phyloP scores from a whole-genome alignment of 2,329 filamentous ascomycete genomes.

The Mycogone perniciosa region DNA sequence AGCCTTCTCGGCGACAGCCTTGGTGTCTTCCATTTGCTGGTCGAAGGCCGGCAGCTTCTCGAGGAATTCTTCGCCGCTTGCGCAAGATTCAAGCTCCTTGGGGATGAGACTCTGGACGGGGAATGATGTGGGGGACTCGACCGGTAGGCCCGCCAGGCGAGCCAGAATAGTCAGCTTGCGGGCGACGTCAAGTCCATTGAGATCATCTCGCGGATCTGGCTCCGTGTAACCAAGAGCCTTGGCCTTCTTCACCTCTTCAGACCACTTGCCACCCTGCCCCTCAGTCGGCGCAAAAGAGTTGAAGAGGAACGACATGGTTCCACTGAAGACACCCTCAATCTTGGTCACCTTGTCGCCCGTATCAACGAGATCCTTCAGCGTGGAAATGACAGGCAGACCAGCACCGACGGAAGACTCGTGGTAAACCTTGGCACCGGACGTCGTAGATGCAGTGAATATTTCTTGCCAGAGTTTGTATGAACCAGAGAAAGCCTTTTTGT shows the following conservation, averaged over 20 bases:
- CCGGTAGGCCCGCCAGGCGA: conserved; percentile 71
- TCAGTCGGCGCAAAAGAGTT: conserved; percentile 87
- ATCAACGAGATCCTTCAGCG: conserved; percentile 85
- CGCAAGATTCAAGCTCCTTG: conserved; percentile 69
- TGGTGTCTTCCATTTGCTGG: conserved; percentile 80
- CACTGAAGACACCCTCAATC: conserved; percentile 96
- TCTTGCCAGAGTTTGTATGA: conserved; percentile 75
- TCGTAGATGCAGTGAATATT: conserved; percentile 70
- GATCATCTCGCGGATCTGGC: conserved; percentile 77
- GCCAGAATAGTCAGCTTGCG: conserved; percentile 93
- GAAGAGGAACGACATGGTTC: conserved; percentile 97
- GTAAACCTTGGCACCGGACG: conserved; percentile 74
- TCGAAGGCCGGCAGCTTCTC: conserved; percentile 75
- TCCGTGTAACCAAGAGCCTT: conserved; percentile 92
- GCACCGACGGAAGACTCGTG: conserved; percentile 94
- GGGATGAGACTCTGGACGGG: conserved; percentile 93
- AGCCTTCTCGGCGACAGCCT: conserved; percentile 74
- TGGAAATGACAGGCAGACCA: conserved; percentile 87
- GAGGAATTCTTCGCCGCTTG: conserved; percentile 81
- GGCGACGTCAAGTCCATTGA: conserved; percentile 88
- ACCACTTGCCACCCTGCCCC: conserved; percentile 73
- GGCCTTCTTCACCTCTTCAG: conserved; percentile 82
- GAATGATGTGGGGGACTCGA: conserved; percentile 81
- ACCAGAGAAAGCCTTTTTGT: conserved; percentile 96
- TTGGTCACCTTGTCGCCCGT: conserved; percentile 87